Evolutionary conservation across 2,329 filamentous ascomycete genomes (phyloP).

Genomic region (Cordyceps cicadae): DNA sequence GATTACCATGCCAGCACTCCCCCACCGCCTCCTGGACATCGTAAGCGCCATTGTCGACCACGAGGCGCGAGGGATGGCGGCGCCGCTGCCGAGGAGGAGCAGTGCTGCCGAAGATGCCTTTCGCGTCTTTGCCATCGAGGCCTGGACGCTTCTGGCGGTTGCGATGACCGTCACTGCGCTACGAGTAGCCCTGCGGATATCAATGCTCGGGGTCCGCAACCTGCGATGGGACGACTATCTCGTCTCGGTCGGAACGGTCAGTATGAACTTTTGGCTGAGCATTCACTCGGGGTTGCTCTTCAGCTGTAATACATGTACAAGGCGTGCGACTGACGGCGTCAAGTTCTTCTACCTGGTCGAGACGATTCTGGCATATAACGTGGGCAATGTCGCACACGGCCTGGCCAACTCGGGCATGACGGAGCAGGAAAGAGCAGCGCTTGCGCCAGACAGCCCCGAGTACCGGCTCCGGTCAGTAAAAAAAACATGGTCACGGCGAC

Average conservation of each 20-base stretch:
- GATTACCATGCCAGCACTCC: not conserved
- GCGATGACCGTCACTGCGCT: not conserved
- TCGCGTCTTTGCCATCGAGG: not conserved
- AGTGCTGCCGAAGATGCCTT: not conserved
- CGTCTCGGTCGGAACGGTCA: slow-evolving; percentile 6
- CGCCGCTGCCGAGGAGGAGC: not conserved
- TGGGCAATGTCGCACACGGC: slow-evolving; percentile 32
- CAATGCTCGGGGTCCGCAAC: slow-evolving; percentile 1
- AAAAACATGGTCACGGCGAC: not conserved
- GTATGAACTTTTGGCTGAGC: not conserved
- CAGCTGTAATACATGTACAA: too few species aligned
- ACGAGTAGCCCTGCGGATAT: not conserved
- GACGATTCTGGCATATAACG: slow-evolving; percentile 23
- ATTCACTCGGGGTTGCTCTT: too few species aligned
- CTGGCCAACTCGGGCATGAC: slow-evolving; percentile 45
- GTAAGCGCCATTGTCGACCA: not conserved
- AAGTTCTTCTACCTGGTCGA: slow-evolving; percentile 18
- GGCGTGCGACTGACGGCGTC: not conserved
- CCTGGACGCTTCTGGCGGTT: not conserved
- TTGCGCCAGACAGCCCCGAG: slow-evolving; percentile 34
- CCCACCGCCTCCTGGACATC: not conserved
- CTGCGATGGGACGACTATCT: slow-evolving; percentile 10
- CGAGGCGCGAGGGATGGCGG: not conserved
- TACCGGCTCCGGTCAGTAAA: slow-evolving; percentile 21
- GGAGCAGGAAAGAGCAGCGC: slow-evolving; percentile 31